phyloP scores from a whole-genome alignment of 106 monocot species.

The Platanthera zijinensis region DNA sequence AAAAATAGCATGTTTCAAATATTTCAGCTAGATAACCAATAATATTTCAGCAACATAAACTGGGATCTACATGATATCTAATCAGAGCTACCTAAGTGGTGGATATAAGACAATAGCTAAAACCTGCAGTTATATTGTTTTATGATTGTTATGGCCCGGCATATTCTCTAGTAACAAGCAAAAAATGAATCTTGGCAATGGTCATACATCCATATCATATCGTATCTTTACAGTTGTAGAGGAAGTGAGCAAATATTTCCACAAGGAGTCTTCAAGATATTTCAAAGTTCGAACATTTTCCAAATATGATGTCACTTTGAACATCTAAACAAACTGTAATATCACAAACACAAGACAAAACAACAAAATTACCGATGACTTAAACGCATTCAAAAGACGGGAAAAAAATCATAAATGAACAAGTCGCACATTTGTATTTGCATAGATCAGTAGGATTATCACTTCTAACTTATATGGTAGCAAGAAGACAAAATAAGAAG shows the following conservation, averaged over 20 bases:
- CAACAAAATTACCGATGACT: background rate
- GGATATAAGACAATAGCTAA: background rate
- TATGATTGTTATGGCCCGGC: background rate
- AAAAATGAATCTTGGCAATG: too few species aligned
- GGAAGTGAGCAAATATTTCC: background rate
- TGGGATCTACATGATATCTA: background rate
- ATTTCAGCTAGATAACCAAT: background rate
- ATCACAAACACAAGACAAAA: background rate
- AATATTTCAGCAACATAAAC: background rate
- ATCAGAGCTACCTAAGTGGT: background rate
- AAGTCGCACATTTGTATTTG: background rate
- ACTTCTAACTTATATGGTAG: background rate
- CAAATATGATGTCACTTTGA: too few species aligned
- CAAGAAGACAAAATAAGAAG: background rate
- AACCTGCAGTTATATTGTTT: background rate
- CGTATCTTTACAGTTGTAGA: background rate
- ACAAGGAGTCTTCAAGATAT: background rate
- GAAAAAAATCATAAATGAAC: background rate
- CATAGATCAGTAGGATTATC: background rate
- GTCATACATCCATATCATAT: too few species aligned
- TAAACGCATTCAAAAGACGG: background rate
- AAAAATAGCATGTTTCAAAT: background rate
- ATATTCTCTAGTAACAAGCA: too few species aligned
- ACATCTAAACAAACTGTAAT: background rate
- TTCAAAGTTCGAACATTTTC: background rate